phyloP scores from a whole-genome alignment of 768 basidiomycete genomes.

The Mycena vulgaris region DNA sequence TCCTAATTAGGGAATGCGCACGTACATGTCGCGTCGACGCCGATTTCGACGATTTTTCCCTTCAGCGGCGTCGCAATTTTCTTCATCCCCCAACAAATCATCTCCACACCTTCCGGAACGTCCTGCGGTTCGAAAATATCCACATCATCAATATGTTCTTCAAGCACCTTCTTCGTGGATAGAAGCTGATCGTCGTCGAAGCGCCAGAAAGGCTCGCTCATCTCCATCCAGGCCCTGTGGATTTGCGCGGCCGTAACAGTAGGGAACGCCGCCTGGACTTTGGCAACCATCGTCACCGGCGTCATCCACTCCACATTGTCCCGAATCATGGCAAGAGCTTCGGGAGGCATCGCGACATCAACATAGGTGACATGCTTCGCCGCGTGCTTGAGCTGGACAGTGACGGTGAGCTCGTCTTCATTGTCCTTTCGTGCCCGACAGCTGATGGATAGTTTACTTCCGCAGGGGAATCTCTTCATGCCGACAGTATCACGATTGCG shows the following conservation, averaged over 20 bases:
- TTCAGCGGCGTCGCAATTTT: constrained; percentile 30
- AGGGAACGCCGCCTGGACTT: not conserved
- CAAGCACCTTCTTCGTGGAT: constrained; percentile 34
- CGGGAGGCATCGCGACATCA: not conserved
- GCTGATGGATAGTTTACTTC: too few relatives aligned
- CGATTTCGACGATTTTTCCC: constrained; percentile 26
- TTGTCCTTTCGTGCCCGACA: not conserved
- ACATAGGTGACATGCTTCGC: not conserved
- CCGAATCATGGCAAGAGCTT: constrained; percentile 14
- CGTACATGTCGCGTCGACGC: constrained; percentile 31
- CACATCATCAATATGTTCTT: constrained; percentile 33
- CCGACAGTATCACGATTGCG: too few relatives aligned
- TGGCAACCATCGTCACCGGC: not conserved
- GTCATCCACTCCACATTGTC: not conserved
- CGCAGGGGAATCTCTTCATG: too few relatives aligned
- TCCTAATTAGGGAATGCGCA: not conserved
- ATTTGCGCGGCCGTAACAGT: not conserved
- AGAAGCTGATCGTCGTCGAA: constrained; percentile 40
- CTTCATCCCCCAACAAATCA: constrained; percentile 43
- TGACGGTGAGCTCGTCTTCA: not conserved
- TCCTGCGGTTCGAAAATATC: constrained; percentile 45
- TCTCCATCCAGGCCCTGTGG: not conserved
- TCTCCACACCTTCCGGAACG: constrained; percentile 43
- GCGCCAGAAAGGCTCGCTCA: constrained; percentile 37
- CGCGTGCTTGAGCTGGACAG: not conserved